These are phyloP conservation scores for Exserohilum turcica DNA, from an alignment of 2,329 filamentous ascomycete genomes.

Conservation along the genomic window DNA sequence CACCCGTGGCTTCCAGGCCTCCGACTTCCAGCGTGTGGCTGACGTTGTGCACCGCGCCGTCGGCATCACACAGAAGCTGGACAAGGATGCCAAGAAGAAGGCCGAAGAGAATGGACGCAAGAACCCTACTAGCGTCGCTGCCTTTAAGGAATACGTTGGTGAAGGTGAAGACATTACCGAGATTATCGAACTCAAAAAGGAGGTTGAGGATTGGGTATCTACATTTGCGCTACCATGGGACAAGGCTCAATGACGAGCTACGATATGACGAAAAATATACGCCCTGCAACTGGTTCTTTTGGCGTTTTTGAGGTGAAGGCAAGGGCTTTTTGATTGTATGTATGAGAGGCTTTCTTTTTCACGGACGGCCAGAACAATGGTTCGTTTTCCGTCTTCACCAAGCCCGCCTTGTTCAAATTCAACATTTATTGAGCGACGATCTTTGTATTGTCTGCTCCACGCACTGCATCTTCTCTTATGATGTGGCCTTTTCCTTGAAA, in stretches of 20 bases:
- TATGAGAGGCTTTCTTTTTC: constrained; percentile 13
- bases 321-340: constrained; percentile 22
- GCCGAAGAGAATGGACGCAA: constrained; percentile 46
- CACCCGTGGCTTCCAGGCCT: constrained; percentile 86
- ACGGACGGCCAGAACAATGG: constrained; percentile 9
- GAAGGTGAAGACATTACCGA: constrained; percentile 50
- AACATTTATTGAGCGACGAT: neutral
- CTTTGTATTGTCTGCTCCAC: neutral
- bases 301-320: constrained; percentile 29
- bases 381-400: constrained; percentile 3
- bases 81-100: constrained; percentile 48
- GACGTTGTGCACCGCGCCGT: constrained; percentile 51
- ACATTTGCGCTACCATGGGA: constrained; percentile 51
- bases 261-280: constrained; percentile 9
- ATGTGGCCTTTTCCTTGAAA: neutral
- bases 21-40: constrained; percentile 78
- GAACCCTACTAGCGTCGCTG: constrained; percentile 47
- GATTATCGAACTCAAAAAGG: constrained; percentile 48
- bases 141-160: constrained; percentile 50
- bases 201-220: constrained; percentile 51
- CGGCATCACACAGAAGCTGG: constrained; percentile 49
- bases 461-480: neutral
- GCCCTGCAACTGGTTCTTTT: constrained; percentile 15
- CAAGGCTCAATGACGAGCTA: constrained; percentile 30
- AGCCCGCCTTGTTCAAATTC: neutral